Percentiles rank a stretch among this genome's conserved stretches.
Conservation (phyloP, 768 basidiomycete species). For the Sporobolomyces phaffii region DNA sequence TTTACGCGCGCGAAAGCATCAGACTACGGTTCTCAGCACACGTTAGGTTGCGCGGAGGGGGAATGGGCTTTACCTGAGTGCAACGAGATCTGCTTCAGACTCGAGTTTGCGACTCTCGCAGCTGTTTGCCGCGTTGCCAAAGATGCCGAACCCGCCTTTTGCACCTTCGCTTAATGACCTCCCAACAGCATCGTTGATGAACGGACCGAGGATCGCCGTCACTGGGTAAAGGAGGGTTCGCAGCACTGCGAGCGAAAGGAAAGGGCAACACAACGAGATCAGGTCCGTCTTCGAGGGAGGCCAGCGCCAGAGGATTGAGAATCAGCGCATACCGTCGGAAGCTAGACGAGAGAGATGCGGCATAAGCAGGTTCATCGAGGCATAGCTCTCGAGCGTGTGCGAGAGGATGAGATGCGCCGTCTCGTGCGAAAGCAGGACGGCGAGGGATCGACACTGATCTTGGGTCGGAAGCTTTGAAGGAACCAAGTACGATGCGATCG, state of each 20-base stretch:
- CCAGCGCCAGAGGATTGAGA: neutral
- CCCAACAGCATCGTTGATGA: slow-evolving; percentile 87
- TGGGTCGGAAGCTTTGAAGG: slow-evolving; percentile 57
- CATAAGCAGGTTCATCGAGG: slow-evolving; percentile 34
- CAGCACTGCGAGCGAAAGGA: slow-evolving; percentile 20
- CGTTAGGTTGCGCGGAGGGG: too few relatives aligned
- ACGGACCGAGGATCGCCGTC: slow-evolving; percentile 64
- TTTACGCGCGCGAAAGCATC: neutral
- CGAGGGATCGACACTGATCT: slow-evolving; percentile 80
- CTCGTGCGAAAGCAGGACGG: slow-evolving; percentile 87
- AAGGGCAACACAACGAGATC: slow-evolving; percentile 37
- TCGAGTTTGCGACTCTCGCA: slow-evolving; percentile 80
- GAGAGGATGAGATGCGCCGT: slow-evolving; percentile 65
- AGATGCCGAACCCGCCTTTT: slow-evolving; percentile 39
- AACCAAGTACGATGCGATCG: slow-evolving; percentile 44
- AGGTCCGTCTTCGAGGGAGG: too few relatives aligned
- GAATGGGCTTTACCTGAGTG: slow-evolving; percentile 29
- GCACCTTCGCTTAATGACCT: slow-evolving; percentile 59
- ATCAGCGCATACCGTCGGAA: slow-evolving; percentile 37
- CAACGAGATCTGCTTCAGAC: slow-evolving; percentile 57
- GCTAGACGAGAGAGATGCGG: slow-evolving; percentile 35
- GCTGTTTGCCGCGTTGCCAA: slow-evolving; percentile 63
- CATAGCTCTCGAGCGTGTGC: slow-evolving; percentile 37
- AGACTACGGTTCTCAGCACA: too few relatives aligned
- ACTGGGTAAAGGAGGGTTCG: slow-evolving; percentile 40